Evolutionary conservation across 345 rosid genomes (phyloP).

Genomic region (Tarenaya hassleriana): DNA sequence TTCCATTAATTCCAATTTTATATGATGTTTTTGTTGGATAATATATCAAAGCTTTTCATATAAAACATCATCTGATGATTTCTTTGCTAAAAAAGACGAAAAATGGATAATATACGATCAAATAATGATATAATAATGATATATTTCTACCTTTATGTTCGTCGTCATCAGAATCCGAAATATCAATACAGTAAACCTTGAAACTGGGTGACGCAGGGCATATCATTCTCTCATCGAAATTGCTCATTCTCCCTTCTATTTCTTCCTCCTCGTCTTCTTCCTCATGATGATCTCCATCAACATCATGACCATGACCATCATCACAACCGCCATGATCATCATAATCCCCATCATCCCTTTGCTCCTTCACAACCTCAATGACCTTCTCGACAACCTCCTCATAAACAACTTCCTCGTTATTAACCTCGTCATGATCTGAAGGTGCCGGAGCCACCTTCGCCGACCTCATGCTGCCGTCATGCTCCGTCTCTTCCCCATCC

Average conservation of each 20-base stretch:
- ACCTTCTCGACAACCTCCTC: conserved; percentile 14
- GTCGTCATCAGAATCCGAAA: conserved; percentile 16
- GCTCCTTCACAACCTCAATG: conserved; percentile 11
- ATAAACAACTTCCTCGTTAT: conserved; percentile 25
- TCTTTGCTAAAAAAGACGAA: too few species aligned
- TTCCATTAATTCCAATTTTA: neutral
- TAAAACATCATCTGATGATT: too few species aligned
- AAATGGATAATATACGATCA: too few species aligned
- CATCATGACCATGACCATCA: too few species aligned
- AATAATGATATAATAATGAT: neutral
- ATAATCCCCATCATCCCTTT: conserved; percentile 1
- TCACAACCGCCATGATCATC: neutral
- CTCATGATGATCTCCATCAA: too few species aligned
- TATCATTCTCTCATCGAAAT: conserved; percentile 22
- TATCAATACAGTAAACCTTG: conserved; percentile 35
- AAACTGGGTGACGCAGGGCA: conserved; percentile 41
- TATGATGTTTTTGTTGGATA: neutral
- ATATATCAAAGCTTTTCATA: too few species aligned
- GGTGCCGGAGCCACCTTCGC: conserved; percentile 30
- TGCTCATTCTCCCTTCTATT: conserved; percentile 10
- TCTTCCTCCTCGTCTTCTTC: conserved; percentile 4
- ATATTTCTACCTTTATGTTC: conserved; percentile 11
- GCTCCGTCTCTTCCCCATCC: conserved; percentile 20
- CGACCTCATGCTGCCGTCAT: conserved; percentile 17
- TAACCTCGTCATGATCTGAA: conserved; percentile 21